Conservation (phyloP, 2,329 filamentous ascomycete species). For the Talaromyces sp. region DNA sequence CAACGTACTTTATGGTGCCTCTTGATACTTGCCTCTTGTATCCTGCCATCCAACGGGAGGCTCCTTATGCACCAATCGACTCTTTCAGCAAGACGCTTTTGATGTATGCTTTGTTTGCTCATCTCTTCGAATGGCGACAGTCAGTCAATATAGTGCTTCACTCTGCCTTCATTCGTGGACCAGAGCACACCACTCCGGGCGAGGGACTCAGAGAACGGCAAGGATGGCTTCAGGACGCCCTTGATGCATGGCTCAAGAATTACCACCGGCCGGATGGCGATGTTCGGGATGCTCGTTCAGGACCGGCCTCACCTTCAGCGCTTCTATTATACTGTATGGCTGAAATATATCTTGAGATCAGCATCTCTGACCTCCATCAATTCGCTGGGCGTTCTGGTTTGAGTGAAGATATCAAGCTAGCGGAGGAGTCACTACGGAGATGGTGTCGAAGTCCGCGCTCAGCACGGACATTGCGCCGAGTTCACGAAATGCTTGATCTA, state of each 20-base stretch:
- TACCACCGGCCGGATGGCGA: slow-evolving; percentile 10
- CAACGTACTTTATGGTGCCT: slow-evolving; percentile 19
- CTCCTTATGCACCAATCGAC: slow-evolving; percentile 18
- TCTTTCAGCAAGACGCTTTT: slow-evolving; percentile 15
- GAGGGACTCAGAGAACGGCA: slow-evolving; percentile 16
- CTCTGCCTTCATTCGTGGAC: slow-evolving; percentile 15
- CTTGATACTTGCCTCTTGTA: slow-evolving; percentile 18
- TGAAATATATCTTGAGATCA: not conserved
- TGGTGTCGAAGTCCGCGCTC: slow-evolving; percentile 16
- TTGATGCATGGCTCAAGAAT: slow-evolving; percentile 14
- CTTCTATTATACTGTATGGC: not conserved
- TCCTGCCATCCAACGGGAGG: slow-evolving; percentile 11
- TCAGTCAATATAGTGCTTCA: slow-evolving; percentile 17
- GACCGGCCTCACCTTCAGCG: not conserved
- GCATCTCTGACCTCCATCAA: not conserved
- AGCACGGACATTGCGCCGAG: slow-evolving; percentile 5
- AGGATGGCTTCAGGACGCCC: slow-evolving; percentile 12
- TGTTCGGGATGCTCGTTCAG: not conserved
- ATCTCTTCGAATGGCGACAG: slow-evolving; percentile 20
- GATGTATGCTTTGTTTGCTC: slow-evolving; percentile 17
- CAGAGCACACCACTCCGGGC: slow-evolving; percentile 9
- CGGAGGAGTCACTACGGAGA: slow-evolving; percentile 15
- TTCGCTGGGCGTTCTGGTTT: slow-evolving; percentile 16
- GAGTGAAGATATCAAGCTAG: slow-evolving; percentile 16
- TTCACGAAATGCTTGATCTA: slow-evolving; percentile 16